phyloP scores from a whole-genome alignment of 2,329 filamentous ascomycete species.

The Clonostachys solani region DNA sequence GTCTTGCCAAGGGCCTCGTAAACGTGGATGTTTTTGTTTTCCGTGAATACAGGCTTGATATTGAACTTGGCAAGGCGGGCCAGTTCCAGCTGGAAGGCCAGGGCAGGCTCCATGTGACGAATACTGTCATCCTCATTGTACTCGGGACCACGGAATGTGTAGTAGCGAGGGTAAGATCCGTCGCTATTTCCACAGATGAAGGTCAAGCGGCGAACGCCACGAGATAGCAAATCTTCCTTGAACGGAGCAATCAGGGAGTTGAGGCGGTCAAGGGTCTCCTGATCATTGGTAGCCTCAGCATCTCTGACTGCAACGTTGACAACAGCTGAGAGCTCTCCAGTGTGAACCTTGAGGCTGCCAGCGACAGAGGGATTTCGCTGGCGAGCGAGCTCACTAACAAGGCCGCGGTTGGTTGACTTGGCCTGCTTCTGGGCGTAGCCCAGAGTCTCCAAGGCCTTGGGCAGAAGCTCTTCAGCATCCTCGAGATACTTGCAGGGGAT shows the following conservation, averaged over 20 bases:
- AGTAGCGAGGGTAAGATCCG: constrained; percentile 93
- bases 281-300: constrained; percentile 77
- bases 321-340: constrained; percentile 84
- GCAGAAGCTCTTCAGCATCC: constrained; percentile 83
- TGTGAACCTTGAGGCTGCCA: constrained; percentile 10
- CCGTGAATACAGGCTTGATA: constrained; percentile 97
- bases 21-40: constrained; percentile 98
- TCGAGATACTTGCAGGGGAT: constrained; percentile 91
- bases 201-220: constrained; percentile 82
- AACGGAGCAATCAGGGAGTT: constrained; percentile 70
- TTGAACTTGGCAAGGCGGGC: constrained; percentile 92
- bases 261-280: constrained; percentile 74
- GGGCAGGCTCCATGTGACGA: constrained; percentile 91
- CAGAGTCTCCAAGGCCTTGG: constrained; percentile 80
- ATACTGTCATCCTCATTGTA: constrained; percentile 94
- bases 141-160: constrained; percentile 89
- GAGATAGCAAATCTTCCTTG: constrained; percentile 78
- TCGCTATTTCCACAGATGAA: constrained; percentile 96
- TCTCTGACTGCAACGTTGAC: constrained; percentile 90
- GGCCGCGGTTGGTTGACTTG: constrained; percentile 28
- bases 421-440: constrained; percentile 56
- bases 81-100: constrained; percentile 98
- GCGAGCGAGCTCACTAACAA: constrained; percentile 60
- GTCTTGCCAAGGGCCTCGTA: constrained; percentile 96
- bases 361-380: constrained; percentile 54